Evolutionary conservation across 306 rosid genomes (phyloP).

Genomic region (Trifolium repens): DNA sequence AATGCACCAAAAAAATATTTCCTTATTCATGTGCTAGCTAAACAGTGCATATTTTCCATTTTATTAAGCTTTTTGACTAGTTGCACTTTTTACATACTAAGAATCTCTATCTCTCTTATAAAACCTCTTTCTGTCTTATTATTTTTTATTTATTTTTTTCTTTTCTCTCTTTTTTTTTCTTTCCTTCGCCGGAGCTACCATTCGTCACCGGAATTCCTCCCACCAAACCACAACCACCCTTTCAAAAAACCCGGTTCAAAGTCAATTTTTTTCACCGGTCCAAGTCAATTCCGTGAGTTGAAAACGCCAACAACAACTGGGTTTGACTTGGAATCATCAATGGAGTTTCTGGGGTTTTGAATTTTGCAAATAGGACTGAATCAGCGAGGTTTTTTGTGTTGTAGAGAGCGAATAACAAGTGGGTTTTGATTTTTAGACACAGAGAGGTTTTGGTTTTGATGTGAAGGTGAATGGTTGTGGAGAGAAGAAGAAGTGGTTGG

Average conservation of each 20-base stretch:
- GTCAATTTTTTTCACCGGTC: conserved; percentile 25
- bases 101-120: conserved; percentile 49
- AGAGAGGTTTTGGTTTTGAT: conserved; percentile 44
- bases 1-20: too few species aligned
- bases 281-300: conserved; percentile 42
- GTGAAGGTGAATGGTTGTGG: conserved; percentile 77
- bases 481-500: conserved; percentile 62
- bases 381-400: conserved; percentile 51
- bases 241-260: conserved; percentile 27
- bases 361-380: conserved; percentile 48
- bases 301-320: conserved; percentile 17
- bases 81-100: conserved; percentile 63
- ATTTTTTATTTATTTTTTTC: background rate
- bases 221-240: conserved; percentile 1
- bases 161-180: conserved; percentile 56
- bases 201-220: conserved; percentile 34
- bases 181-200: conserved; percentile 36
- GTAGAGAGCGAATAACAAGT: conserved; percentile 38
- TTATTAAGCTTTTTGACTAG: conserved; percentile 56
- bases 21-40: too few species aligned
- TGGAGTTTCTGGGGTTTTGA: conserved; percentile 48
- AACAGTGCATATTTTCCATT: too few species aligned
- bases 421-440: conserved; percentile 35
- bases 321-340: conserved; percentile 54
- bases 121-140: conserved; percentile 39